phyloP scores from a whole-genome alignment of 2,329 filamentous ascomycete species.

The Hypocreales sp. region DNA sequence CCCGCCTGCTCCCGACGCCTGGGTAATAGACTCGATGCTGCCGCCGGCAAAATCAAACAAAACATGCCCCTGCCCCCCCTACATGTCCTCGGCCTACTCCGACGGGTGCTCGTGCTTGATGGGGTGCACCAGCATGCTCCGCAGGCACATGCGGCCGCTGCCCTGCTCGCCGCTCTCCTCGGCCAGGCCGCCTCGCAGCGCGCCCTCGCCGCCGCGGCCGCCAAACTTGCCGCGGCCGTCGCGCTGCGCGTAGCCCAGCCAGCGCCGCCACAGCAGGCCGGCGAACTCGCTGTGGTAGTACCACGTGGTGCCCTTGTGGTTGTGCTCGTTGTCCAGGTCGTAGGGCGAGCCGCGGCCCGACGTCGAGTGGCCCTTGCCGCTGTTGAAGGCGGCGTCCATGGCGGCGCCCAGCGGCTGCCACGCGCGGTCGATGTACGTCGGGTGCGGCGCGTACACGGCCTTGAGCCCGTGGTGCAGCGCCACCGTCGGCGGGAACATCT shows the following conservation, averaged over 20 bases:
- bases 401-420: constrained; percentile 51
- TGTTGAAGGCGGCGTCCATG: constrained; percentile 66
- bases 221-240: constrained; percentile 33
- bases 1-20: too few relatives aligned
- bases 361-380: constrained; percentile 49
- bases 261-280: constrained; percentile 62
- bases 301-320: constrained; percentile 70
- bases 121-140: constrained; percentile 68
- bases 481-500: constrained; percentile 62
- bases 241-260: constrained; percentile 47
- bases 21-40: too few relatives aligned
- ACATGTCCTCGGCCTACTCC: constrained; percentile 35
- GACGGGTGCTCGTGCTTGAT: constrained; percentile 50
- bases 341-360: constrained; percentile 53
- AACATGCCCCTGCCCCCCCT: constrained; percentile 13
- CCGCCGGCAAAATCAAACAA: neutral
- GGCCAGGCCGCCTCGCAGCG: constrained; percentile 32
- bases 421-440: constrained; percentile 61
- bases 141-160: constrained; percentile 59
- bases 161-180: constrained; percentile 28
- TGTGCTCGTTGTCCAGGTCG: constrained; percentile 57
- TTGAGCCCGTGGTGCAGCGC: constrained; percentile 66
- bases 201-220: constrained; percentile 31
- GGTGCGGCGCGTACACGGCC: constrained; percentile 67
- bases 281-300: constrained; percentile 74